These are phyloP conservation scores for Candida insectalens DNA, from an alignment of 805 yeast species.

Conservation along the genomic window DNA sequence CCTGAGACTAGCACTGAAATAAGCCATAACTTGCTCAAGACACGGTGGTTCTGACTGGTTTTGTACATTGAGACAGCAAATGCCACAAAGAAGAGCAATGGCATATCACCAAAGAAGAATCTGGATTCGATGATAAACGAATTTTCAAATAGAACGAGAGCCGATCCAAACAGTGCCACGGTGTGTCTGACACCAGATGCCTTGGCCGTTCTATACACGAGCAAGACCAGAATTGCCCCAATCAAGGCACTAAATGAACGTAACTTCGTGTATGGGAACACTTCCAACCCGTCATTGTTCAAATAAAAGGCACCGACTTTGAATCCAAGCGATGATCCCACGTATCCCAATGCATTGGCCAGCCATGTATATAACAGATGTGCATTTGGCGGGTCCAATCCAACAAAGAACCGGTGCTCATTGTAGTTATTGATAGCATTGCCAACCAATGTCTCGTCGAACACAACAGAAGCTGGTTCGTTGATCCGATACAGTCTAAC, in stretches of 20 bases:
- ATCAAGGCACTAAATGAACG: conserved; percentile 47
- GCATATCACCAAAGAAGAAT: conserved; percentile 35
- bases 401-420: conserved; percentile 56
- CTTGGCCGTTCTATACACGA: conserved; percentile 47
- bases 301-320: conserved; percentile 1
- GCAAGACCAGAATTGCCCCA: conserved; percentile 42
- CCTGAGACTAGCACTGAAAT: conserved; percentile 38
- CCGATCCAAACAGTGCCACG: conserved; percentile 41
- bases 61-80: conserved; percentile 29
- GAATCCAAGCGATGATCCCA: conserved; percentile 5
- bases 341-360: conserved; percentile 47
- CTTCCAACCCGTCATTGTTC: conserved; percentile 2
- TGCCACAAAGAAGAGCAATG: conserved; percentile 34
- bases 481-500: conserved; percentile 52
- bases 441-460: conserved; percentile 90
- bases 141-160: conserved; percentile 51
- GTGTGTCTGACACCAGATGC: conserved; percentile 41
- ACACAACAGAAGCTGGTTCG: conserved; percentile 70
- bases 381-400: conserved; percentile 74
- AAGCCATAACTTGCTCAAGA: conserved; percentile 45
- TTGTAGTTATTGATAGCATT: conserved; percentile 78
- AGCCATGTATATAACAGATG: conserved; percentile 62
- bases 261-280: conserved; percentile 41
- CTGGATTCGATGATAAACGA: conserved; percentile 56
- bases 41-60: conserved; percentile 21